Percentiles rank a stretch among this genome's conserved stretches.
These are phyloP conservation scores for Hanseniaspora pseudoguilliermondii DNA, from an alignment of 805 yeast species.

Conservation along the genomic window DNA sequence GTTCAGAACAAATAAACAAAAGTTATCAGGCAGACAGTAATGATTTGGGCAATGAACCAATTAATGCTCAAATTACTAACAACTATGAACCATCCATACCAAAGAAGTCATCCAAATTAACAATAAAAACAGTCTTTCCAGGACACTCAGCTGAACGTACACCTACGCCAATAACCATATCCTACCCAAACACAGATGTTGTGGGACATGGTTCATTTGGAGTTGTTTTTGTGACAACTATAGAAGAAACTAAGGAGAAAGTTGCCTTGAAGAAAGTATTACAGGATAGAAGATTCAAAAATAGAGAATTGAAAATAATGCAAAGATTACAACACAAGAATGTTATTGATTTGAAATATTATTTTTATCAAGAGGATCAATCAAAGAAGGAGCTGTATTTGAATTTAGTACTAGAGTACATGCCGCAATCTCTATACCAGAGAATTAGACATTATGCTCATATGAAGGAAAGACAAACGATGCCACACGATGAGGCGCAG, in stretches of 20 bases:
- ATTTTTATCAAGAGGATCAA: conserved; percentile 67
- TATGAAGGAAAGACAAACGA: conserved; percentile 41
- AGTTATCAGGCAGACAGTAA: neutral
- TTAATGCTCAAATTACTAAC: conserved; percentile 3
- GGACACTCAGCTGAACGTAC: conserved; percentile 12
- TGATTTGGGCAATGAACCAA: neutral
- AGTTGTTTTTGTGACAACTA: conserved; percentile 80
- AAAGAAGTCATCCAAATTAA: conserved; percentile 5
- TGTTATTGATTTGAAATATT: conserved; percentile 77
- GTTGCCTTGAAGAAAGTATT: conserved; percentile 94
- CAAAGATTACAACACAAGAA: conserved; percentile 74
- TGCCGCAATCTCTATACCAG: conserved; percentile 92
- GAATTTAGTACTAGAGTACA: conserved; percentile 77
- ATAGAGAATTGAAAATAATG: conserved; percentile 93
- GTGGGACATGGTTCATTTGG: conserved; percentile 99
- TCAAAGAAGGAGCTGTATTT: conserved; percentile 55
- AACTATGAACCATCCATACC: conserved; percentile 1
- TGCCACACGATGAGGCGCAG: conserved; percentile 86
- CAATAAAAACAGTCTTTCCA: conserved; percentile 11
- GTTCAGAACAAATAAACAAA: neutral
- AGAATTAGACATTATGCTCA: conserved; percentile 77
- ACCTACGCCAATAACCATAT: conserved; percentile 33
- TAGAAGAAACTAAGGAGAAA: conserved; percentile 58
- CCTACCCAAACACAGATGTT: conserved; percentile 72
- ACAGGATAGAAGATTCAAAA: conserved; percentile 87